Evolutionary conservation across 2,329 filamentous ascomycete species (phyloP), one percentile per base, ranked within the genome.

Genomic region (Pseudocercospora macadamiae): DNA sequence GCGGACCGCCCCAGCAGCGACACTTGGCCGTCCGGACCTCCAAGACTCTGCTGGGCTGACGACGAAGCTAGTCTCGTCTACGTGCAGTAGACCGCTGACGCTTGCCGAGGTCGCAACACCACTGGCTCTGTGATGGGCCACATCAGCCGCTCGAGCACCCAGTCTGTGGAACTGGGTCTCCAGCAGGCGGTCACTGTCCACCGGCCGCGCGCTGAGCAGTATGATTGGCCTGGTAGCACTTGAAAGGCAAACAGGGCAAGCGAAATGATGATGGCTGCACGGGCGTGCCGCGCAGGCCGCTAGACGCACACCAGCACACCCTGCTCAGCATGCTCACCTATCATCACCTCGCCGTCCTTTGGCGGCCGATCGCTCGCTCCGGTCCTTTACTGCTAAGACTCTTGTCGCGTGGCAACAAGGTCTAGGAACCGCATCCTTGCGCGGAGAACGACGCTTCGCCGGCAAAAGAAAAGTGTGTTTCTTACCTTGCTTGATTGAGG

Each of bases 181-280:
- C 47, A 49, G 47, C 45, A 49, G 45, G 6, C 45, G 45, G 45
- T 28, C 45, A 49, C 45, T 18, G 21, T 51, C 28, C 44, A 21
- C 30, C 54, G 36, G 45, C 54, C 53, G 53, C 30, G n/a, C 16
- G 19, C 34, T 16, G 19, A 9, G 4, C 30, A 19, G 16, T 7
- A 12, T 49, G 28, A 55, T 55, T 55, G 54, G 45, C 8, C 45
- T 6, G n/a, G n/a, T n/a, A n/a, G 45, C 36, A 34, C 34, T 26
- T 36, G 34, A 39, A 37, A 51, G 47, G 54, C 9, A 45, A 28
- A 32, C 42, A n/a, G 32, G 39, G 37, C 54, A 42, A 57, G 54
- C 45, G 54, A 57, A 21, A 57, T 57, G 36, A 55, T 49, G 53
- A 55, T 49, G n/a, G n/a, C 37, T 19, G 51, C 51, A 45, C 42